Conservation (phyloP, 2,329 filamentous ascomycete genomes). For the Neospermospora avenae region DNA sequence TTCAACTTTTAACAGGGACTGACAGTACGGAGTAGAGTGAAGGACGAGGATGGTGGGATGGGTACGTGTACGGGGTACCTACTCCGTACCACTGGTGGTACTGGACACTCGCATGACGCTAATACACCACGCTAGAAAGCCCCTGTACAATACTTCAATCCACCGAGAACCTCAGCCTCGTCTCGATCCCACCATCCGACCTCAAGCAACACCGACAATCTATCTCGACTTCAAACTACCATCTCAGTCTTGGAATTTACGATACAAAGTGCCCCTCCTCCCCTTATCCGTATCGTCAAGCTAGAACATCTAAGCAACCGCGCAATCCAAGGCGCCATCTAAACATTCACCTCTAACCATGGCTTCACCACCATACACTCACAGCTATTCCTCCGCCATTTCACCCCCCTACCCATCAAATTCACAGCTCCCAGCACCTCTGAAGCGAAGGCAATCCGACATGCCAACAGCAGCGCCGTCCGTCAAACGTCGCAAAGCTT, state of each 20-base stretch:
- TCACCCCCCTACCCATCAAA: conserved; percentile 54
- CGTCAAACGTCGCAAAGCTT: conserved; percentile 69
- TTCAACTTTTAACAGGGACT: too few species aligned
- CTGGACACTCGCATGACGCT: too few species aligned
- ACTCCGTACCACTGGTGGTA: too few species aligned
- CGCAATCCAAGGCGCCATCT: background rate
- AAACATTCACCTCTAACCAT: conserved; percentile 17
- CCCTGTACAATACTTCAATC: background rate
- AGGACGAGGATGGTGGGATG: too few species aligned
- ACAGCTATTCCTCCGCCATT: conserved; percentile 35
- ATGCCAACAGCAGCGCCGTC: conserved; percentile 46
- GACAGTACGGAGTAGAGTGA: too few species aligned
- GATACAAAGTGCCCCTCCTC: background rate
- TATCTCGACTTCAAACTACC: background rate
- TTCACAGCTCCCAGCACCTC: conserved; percentile 51
- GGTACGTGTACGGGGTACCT: too few species aligned
- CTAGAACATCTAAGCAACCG: background rate
- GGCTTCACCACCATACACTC: conserved; percentile 32
- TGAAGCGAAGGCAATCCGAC: conserved; percentile 62
- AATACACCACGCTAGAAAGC: background rate
- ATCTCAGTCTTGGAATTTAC: background rate
- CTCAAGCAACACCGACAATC: background rate
- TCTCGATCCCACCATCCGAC: background rate
- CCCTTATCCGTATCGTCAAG: background rate
- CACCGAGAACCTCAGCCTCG: background rate